Evolutionary conservation across 139 green algal species (phyloP), one percentile per base, ranked within the genome.

Genomic region (Coelastrella sp.): DNA sequence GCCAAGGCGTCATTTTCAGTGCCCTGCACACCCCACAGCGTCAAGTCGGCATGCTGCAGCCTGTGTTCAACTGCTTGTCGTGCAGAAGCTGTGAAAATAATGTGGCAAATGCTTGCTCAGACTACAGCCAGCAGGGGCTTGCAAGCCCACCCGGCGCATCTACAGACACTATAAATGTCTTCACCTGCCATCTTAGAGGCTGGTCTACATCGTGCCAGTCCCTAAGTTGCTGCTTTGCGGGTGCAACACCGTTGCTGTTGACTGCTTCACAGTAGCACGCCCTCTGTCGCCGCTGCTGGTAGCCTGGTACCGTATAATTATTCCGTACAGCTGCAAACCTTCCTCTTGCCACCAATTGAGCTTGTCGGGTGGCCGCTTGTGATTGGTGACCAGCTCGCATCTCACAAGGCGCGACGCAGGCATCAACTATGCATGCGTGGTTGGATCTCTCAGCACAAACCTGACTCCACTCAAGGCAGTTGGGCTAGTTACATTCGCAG

Each of bases 121-220:
- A 47, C 22, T n/a, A 16, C 74, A 47, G 32, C 32, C 32, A 47
- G 32, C 32, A 47, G 32, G 32, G 32, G 32, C 32, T 47, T 47
- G 32, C 32, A 47, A 47, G 32, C 32, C 32, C 32, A 47, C 32
- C 32, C 32, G 32, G 32, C 32, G 32, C 32, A 47, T 47, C 32
- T 47, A 47, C 32, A 47, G 32, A 47, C 32, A 47, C 32, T 47
- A 47, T 47, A 47, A 47, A 47, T 47, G 0, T 47, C 32, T 47
- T 5, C 13, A 88, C 83, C 68, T 57, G 47, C 83, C 83, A 88
- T n/a, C 68, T 14, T 14, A 80, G 54, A 11, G 83, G 83, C 47
- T 88, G 66, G 13, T 88, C 68, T 58, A 88, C 66, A 14, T 88
- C 83, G 8, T 80, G 68, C 83, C 83, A 88, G 17, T 81, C 83